Conservation (phyloP, 2,329 filamentous ascomycete genomes). For the Aspergillus costaricaensis region DNA sequence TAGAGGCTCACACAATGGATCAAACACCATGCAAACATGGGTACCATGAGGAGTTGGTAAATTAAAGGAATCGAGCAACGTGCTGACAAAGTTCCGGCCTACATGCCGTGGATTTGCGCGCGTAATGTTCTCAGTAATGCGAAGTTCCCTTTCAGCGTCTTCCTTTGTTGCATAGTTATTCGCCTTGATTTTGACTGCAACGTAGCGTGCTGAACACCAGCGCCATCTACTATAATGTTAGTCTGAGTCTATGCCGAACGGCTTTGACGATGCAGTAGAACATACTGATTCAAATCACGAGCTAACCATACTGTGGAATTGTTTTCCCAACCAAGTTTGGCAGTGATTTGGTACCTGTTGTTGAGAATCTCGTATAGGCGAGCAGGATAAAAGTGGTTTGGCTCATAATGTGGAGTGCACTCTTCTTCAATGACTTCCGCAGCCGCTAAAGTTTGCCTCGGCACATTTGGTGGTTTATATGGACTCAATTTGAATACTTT, state of each 20-base stretch:
- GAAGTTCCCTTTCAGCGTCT: constrained; percentile 30
- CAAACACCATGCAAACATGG: constrained; percentile 41
- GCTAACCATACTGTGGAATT: constrained; percentile 47
- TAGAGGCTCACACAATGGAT: constrained; percentile 38
- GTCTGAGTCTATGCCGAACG: constrained; percentile 6
- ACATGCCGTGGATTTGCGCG: constrained; percentile 30
- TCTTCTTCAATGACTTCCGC: constrained; percentile 18
- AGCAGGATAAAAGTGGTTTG: constrained; percentile 20
- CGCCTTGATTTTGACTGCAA: constrained; percentile 39
- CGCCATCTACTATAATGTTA: constrained; percentile 23
- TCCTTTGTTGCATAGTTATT: constrained; percentile 27
- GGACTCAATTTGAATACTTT: not conserved
- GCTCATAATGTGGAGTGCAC: constrained; percentile 16
- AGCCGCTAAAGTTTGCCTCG: constrained; percentile 10
- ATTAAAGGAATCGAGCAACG: constrained; percentile 38
- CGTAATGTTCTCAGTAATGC: constrained; percentile 35
- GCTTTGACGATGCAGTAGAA: not conserved
- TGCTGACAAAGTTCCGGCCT: constrained; percentile 35
- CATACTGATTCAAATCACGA: constrained; percentile 29
- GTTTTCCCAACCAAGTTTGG: constrained; percentile 44
- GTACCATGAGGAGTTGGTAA: constrained; percentile 29
- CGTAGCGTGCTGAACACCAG: constrained; percentile 30
- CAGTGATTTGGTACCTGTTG: constrained; percentile 39
- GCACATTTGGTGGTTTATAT: constrained; percentile 5
- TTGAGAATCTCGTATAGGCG: constrained; percentile 27